Evolutionary conservation across 495 filamentous ascomycete genomes (phyloP), one percentile per base, ranked within the genome.

Genomic region (Aspergillus panamensis): DNA sequence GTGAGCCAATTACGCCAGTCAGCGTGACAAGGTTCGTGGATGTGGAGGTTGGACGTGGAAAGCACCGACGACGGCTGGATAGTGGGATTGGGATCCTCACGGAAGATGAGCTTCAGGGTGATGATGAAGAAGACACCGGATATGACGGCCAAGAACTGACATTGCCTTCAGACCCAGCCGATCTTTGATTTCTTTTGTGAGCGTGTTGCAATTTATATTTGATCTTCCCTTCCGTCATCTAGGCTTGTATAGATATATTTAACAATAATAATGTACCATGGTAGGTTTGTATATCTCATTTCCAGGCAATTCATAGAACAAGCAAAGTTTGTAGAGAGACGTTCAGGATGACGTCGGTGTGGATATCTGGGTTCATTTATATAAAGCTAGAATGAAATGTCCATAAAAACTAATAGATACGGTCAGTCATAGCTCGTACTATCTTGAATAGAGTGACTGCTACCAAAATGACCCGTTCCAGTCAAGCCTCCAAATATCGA

Each of bases 81-180:
- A 86, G 82, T 65, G 86, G 82, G 3, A 64, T 88, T 66, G 86
- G 78, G 12, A 78, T 89, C 35, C 66, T 85, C 64, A 80, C 85
- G 19, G 84, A 87, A 55, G 85, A 85, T 33, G 65, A 69, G n/a
- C 57, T 71, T 19, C 42, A 69, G 48, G 66, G 62, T 19, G 77
- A 80, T 19, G 20, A 40, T 19, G 77, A 80, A 14, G 20, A 40
- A 40, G 77, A 73, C 52, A 71, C 62, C 21, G 53, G 37, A 0
- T 8, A 39, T 10, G 30, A 54, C 32, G 20, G 19, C 13, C 35
- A 49, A 6, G 32, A 21, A 16, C 8, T 25, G 25, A 25, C 25
- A 25, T 17, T 58, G 8, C 65, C 64, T 63, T 58, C 65, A 33
- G 48, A 63, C 49, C 53, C 66, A 21, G 54, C 54, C 60, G 56